Conservation (phyloP, 352 stramenopile species). For the Globisporangium nunn region DNA sequence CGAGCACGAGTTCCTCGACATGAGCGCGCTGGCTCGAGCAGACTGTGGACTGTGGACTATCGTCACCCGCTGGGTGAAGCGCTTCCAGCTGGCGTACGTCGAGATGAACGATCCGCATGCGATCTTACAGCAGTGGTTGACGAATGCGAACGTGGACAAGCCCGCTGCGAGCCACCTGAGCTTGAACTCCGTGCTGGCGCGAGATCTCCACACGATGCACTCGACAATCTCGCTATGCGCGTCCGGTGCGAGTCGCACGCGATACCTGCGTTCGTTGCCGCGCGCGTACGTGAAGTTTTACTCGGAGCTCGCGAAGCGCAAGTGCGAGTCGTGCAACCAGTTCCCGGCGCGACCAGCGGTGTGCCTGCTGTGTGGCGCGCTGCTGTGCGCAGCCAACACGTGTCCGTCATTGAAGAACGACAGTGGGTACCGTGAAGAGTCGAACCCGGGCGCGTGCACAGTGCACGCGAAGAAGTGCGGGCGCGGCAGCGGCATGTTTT, state of each 20-base stretch:
- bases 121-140: constrained; percentile 72
- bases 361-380: constrained; percentile 72
- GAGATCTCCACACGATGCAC: constrained; percentile 75
- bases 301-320: constrained; percentile 75
- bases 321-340: constrained; percentile 62
- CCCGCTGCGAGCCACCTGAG: constrained; percentile 15
- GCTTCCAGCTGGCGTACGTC: constrained; percentile 63
- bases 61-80: constrained; percentile 47
- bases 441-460: constrained; percentile 75
- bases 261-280: constrained; percentile 65
- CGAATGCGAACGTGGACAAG: constrained; percentile 44
- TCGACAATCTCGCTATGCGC: constrained; percentile 67
- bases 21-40: constrained; percentile 16
- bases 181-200: constrained; percentile 35
- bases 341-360: constrained; percentile 80
- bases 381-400: constrained; percentile 77
- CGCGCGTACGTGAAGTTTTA: constrained; percentile 83
- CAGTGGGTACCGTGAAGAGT: constrained; percentile 72
- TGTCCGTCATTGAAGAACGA: constrained; percentile 67
- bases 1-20: constrained; percentile 42
- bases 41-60: constrained; percentile 25
- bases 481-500: constrained; percentile 73
- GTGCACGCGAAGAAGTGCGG: constrained; percentile 84
- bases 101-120: constrained; percentile 73
- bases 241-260: constrained; percentile 55